phyloP scores from a whole-genome alignment of 2,329 filamentous ascomycete species.

The Talaromyces pinophilus region DNA sequence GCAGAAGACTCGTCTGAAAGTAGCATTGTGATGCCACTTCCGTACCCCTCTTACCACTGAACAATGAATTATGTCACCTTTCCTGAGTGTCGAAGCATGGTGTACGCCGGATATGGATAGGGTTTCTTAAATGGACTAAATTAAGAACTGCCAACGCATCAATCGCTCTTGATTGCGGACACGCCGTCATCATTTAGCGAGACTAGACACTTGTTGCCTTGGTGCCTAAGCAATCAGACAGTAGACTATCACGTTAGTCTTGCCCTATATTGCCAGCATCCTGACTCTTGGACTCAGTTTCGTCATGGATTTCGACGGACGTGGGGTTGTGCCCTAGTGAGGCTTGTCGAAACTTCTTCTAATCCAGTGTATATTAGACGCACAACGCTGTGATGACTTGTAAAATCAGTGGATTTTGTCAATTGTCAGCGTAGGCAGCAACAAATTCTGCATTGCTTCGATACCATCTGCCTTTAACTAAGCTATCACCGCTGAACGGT shows the following conservation, averaged over 20 bases:
- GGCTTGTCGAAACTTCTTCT: background rate
- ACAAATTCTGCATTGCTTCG: background rate
- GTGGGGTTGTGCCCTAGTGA: slow-evolving; percentile 9
- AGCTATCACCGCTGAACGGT: background rate
- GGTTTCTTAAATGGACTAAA: background rate
- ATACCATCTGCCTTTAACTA: background rate
- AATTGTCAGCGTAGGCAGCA: background rate
- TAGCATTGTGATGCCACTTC: background rate
- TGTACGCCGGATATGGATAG: background rate
- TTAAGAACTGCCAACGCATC: slow-evolving; percentile 21
- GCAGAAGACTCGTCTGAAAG: background rate
- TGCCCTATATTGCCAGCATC: background rate
- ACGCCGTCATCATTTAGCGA: background rate
- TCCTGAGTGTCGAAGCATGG: background rate
- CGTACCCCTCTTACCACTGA: background rate
- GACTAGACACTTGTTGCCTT: background rate
- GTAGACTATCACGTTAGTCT: background rate
- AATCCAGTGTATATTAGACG: background rate
- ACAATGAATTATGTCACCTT: background rate
- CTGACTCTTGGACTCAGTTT: background rate
- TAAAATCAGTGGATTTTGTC: background rate
- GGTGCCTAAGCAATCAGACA: slow-evolving; percentile 13
- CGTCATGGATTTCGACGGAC: too few species aligned
- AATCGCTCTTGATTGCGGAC: background rate
- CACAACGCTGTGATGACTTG: background rate